phyloP scores from a whole-genome alignment of 2,329 filamentous ascomycete genomes.

The Aspergillus arachidicola region DNA sequence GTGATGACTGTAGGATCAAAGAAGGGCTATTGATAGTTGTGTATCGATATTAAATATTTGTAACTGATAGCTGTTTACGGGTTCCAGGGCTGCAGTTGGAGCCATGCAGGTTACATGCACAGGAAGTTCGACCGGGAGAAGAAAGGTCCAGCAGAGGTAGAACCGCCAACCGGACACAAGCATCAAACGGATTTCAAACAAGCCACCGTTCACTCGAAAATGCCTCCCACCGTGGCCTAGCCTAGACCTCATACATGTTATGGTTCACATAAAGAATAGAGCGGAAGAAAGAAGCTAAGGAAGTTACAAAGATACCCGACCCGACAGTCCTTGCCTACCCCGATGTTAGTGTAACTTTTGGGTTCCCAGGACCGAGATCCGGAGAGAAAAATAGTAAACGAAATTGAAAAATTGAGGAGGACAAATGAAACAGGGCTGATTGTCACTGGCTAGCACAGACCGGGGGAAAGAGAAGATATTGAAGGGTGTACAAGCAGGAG shows the following conservation, averaged over 20 bases:
- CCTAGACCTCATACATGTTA: not conserved
- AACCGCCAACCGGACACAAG: not conserved
- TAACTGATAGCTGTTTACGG: not conserved
- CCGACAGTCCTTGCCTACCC: constrained; percentile 2
- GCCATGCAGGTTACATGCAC: not conserved
- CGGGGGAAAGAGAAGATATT: not conserved
- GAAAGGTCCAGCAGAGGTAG: not conserved
- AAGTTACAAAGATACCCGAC: not conserved
- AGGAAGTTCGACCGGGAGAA: not conserved
- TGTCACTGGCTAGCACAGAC: no score
- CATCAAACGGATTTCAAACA: not conserved
- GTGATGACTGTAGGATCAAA: not conserved
- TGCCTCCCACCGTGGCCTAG: not conserved
- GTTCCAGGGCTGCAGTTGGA: not conserved
- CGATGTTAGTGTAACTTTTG: constrained; percentile 17
- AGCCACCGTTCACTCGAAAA: constrained; percentile 4
- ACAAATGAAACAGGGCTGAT: no score
- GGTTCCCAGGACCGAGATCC: not conserved
- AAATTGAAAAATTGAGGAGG: not conserved
- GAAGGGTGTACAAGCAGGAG: constrained; percentile 2
- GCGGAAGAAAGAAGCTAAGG: not conserved
- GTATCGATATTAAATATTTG: not conserved
- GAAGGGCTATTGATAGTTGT: not conserved
- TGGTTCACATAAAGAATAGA: not conserved
- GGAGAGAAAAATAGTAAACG: no score